Evolutionary conservation across 2,329 filamentous ascomycete species (phyloP), one percentile per base, ranked within the genome.

Genomic region (Clarireedia sp.): DNA sequence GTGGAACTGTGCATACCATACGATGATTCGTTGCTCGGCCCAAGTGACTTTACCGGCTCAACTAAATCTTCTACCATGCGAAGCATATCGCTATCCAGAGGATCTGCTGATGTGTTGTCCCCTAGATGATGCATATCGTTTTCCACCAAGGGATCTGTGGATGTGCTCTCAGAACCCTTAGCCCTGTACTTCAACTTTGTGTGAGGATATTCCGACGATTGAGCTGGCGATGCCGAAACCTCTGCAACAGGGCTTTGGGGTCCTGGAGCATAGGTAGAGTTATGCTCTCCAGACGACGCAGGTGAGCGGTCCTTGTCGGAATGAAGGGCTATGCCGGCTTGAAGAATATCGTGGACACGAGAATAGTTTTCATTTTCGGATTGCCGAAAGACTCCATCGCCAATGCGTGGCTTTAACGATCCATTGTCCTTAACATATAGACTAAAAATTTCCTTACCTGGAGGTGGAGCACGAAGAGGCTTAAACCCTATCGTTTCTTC

Each of bases 361-460:
- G 81, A 80, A n/a, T 85, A 74, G 79, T 85, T 85, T 68, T 88
- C 85, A 36, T 80, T 73, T 54, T 83, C 80, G 0, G 77, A 74
- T 56, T 82, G 77, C 54, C 78, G 74, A 57, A 79, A 73, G 33
- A 81, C 69, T 9, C 70, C 70, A 57, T 82, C 78, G 47, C 75
- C 77, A 14, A 58, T 56, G 36, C 64, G 59, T 44, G 74, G 74
- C 66, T 84, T 85, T 54, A 74, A 58, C 7, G 45, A 47, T 14
- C 68, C 65, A 19, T 67, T 69, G 21, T 64, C 65, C n/a, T 71
- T 68, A 12, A 68, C 67, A 57, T 73, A 71, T 48, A 78, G 72
- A 72, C 83, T 83, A 52, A 36, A 56, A 19, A 51, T 21, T 47
- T 76, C 75, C 57, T 67, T 69, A 3, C 75, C 78, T 40, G 74